Percentiles rank a stretch among this genome's conserved stretches.
phyloP scores from a whole-genome alignment of 1,139 yeast species.

The Protomyces inouyei region DNA sequence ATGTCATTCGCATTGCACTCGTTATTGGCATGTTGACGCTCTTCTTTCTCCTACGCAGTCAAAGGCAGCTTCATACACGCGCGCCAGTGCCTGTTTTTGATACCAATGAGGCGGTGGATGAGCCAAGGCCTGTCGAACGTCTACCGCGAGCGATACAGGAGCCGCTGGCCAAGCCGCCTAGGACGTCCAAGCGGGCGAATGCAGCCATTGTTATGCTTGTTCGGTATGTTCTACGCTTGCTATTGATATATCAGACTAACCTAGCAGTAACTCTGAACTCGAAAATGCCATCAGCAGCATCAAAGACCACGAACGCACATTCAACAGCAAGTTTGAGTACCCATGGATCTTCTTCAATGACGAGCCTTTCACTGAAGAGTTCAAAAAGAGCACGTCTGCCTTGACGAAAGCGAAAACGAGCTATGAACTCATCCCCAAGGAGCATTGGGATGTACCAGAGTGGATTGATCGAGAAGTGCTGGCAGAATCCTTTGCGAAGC shows the following conservation, averaged over 20 bases:
- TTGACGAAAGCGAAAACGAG: conserved; percentile 57
- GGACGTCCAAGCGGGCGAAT: conserved; percentile 2
- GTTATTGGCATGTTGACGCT: neutral
- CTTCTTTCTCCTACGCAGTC: neutral
- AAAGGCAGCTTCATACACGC: neutral
- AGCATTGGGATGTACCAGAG: conserved; percentile 71
- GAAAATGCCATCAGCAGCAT: conserved; percentile 56
- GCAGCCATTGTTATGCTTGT: conserved; percentile 25
- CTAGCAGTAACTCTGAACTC: conserved; percentile 51
- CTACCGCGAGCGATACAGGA: neutral
- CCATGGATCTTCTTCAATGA: conserved; percentile 79
- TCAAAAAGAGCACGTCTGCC: conserved; percentile 44
- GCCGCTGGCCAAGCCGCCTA: conserved; percentile 13
- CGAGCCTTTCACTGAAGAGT: conserved; percentile 51
- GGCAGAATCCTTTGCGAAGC: conserved; percentile 53
- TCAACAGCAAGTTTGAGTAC: conserved; percentile 60
- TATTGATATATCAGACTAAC: conserved; percentile 45
- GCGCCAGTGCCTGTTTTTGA: neutral
- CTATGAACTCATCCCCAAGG: conserved; percentile 58
- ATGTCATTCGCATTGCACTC: neutral
- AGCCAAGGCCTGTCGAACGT: conserved; percentile 4
- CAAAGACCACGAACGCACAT: conserved; percentile 62
- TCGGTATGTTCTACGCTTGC: neutral
- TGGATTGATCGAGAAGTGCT: conserved; percentile 59
- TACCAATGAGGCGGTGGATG: conserved; percentile 1